phyloP scores from a whole-genome alignment of 2,329 filamentous ascomycete species.

The Neofusicoccum parvum region DNA sequence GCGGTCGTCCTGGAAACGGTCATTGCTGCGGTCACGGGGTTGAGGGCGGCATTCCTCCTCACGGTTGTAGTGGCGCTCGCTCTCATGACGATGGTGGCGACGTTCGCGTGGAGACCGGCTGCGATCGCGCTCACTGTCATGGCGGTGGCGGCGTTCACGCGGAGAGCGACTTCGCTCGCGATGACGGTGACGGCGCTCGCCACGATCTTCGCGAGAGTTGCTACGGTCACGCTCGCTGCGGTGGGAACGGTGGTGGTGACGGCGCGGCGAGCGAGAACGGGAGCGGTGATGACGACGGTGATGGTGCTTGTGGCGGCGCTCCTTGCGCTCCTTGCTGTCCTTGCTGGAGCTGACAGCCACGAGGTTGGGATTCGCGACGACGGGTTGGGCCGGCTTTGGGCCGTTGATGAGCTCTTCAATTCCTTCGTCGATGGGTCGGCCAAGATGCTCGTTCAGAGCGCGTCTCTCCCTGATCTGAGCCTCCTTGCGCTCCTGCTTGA shows the following conservation, averaged over 20 bases:
- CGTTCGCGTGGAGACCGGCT: neutral
- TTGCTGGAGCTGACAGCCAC: neutral
- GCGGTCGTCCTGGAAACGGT: neutral
- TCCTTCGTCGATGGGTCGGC: constrained; percentile 35
- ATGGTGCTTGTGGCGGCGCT: constrained; percentile 7
- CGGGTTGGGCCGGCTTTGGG: neutral
- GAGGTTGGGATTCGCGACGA: neutral
- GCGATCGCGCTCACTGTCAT: neutral
- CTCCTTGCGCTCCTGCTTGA: neutral
- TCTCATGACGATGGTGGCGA: neutral
- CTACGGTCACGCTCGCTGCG: constrained; percentile 3
- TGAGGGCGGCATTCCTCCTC: too few relatives aligned
- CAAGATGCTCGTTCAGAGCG: constrained; percentile 11
- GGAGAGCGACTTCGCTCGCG: too few relatives aligned
- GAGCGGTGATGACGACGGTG: constrained; percentile 6
- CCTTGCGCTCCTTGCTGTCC: neutral
- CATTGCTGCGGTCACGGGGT: neutral
- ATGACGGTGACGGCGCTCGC: neutral
- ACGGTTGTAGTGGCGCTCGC: neutral
- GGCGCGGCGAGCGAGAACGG: constrained; percentile 3
- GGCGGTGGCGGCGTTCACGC: too few relatives aligned
- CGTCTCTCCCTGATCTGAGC: neutral
- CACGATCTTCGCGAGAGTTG: neutral
- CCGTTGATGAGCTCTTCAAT: neutral
- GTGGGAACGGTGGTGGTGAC: neutral